Evolutionary conservation across 2,329 filamentous ascomycete genomes (phyloP).

Genomic region (Fusarium setosum): DNA sequence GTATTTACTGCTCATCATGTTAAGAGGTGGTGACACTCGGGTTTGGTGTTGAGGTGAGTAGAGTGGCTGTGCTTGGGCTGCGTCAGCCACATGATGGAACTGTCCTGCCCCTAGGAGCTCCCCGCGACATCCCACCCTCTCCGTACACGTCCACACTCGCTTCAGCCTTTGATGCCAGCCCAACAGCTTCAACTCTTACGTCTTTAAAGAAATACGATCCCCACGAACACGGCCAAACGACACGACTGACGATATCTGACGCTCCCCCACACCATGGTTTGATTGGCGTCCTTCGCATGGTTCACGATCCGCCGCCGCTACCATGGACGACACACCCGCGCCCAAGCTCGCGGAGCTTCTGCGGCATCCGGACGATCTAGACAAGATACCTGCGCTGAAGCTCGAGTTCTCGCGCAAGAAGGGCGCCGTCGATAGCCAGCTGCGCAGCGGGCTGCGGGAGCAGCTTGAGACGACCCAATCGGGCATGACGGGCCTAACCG

Average conservation of each 20-base stretch:
- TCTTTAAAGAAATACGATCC: background rate
- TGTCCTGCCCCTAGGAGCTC: conserved; percentile 27
- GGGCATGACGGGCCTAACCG: conserved; percentile 88
- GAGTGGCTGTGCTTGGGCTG: conserved; percentile 32
- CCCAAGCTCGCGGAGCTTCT: conserved; percentile 93
- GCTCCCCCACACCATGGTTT: conserved; percentile 40
- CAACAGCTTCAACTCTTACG: background rate
- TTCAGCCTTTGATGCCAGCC: conserved; percentile 5
- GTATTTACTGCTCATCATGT: too few species aligned
- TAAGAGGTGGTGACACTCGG: background rate
- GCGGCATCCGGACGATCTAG: conserved; percentile 94
- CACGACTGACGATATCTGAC: background rate
- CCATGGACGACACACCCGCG: conserved; percentile 69
- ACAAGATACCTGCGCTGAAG: conserved; percentile 92
- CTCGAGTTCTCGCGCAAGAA: conserved; percentile 96
- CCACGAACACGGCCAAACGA: background rate
- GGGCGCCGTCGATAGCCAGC: conserved; percentile 87
- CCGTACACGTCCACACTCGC: conserved; percentile 18
- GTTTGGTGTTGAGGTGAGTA: conserved; percentile 1
- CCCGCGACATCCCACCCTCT: conserved; percentile 26
- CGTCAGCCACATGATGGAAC: conserved; percentile 30
- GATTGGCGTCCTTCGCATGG: conserved; percentile 40
- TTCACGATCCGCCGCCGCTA: conserved; percentile 34
- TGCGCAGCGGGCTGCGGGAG: conserved; percentile 87
- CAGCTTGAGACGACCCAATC: conserved; percentile 95